Base-by-base conservation (phyloP, 2,329 filamentous ascomycete genomes). In the Diaporthe batatas region DNA sequence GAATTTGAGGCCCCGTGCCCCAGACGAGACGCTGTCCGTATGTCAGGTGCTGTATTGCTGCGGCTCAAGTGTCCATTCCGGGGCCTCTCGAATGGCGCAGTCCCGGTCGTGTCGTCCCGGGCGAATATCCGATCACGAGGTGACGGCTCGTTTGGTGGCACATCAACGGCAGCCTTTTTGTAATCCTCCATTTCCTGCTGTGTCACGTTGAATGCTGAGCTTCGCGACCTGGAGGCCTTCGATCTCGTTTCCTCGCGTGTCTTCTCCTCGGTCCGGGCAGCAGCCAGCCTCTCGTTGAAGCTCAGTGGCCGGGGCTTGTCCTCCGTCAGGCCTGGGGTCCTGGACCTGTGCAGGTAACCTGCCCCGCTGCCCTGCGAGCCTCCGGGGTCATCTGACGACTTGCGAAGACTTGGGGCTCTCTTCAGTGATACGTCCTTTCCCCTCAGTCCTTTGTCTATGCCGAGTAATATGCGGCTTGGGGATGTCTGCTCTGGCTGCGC, bases 211-310 rank as follows among this genome's bases (percentile, higher is more conserved):
- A 93, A 93, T 0, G 88, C 85, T 68, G 83, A 86, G 62, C 85
- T 89, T 74, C 91, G 85, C 54, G 85, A 79, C 73, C 86, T 85
- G 70, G 86, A 85, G 47, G 91, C 87, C 73, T 86, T 84, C 68
- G 87, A 83, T 57, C 87, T 84, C 59, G 83, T 85, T 73, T 91
- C 87, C 49, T 84, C 81, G 36, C 86, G 85, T 18, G 82, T 83
- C 2, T 79, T 81, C 73, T 92, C 91, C 54, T 91, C 86, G 1
- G 80, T 83, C 75, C 91, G 90, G 49, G 91, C 92, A 65, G 93
- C 91, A 1, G 93, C 92, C 74, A 99, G 89, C 59, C 95, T 88
- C 81, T 98, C 95, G 79, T 93, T 98, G 82, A 98, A 99, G 70
- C 90, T 90, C 72, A 85, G 78, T 5, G 87, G 85, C 25, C 85